Evolutionary conservation across 768 basidiomycete species (phyloP).

Genomic region (Tubosaeta sp.): DNA sequence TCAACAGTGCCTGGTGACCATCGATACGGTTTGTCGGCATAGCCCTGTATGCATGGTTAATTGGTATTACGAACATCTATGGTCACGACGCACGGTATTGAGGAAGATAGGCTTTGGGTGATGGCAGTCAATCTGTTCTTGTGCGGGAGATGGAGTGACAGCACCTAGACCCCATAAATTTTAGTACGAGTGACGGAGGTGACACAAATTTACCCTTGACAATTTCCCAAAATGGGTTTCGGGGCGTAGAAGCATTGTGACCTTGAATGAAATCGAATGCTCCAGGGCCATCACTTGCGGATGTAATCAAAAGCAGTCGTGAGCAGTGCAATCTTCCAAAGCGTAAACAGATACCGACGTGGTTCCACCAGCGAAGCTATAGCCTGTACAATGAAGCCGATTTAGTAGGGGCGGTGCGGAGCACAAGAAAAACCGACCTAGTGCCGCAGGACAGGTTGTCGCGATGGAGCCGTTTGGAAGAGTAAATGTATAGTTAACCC

Average conservation of each 20-base stretch:
- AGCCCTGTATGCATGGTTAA: conserved; percentile 43
- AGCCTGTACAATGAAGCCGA: conserved; percentile 41
- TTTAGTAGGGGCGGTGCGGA: neutral
- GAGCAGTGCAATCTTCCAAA: neutral
- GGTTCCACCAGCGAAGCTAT: conserved; percentile 74
- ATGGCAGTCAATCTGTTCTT: conserved; percentile 66
- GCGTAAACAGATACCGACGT: conserved; percentile 47
- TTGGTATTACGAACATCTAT: neutral
- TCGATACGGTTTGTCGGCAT: conserved; percentile 61
- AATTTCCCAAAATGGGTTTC: conserved; percentile 79
- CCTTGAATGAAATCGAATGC: conserved; percentile 77
- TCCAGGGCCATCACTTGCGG: conserved; percentile 61
- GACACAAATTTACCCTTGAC: conserved; percentile 51
- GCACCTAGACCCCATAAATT: conserved; percentile 13
- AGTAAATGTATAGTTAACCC: conserved; percentile 60
- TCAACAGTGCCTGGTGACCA: conserved; percentile 75
- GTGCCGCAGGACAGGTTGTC: conserved; percentile 72
- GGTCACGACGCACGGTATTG: conserved; percentile 41
- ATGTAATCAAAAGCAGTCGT: neutral
- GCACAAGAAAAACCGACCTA: conserved; percentile 45
- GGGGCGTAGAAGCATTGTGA: conserved; percentile 53
- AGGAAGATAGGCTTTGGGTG: conserved; percentile 75
- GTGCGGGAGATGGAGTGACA: conserved; percentile 60
- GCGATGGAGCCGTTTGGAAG: conserved; percentile 64
- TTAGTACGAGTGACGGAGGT: neutral